Conservation (phyloP, 1,284 basidiomycete species). For the Marasmius sp. region DNA sequence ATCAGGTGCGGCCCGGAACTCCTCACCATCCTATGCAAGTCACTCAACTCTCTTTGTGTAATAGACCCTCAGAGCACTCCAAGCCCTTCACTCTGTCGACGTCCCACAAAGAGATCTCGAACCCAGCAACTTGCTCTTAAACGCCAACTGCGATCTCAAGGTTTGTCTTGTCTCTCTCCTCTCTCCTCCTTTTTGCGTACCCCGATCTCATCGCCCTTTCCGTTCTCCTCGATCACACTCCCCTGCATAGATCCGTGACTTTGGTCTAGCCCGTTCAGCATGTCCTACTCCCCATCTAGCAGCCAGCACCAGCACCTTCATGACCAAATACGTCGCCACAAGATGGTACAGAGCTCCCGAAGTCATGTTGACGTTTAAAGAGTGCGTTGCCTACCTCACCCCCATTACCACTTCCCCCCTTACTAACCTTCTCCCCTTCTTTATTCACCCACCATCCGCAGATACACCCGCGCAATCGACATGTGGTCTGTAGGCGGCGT, state of each 20-base stretch:
- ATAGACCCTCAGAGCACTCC: slow-evolving; percentile 85
- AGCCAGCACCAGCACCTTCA: slow-evolving; percentile 84
- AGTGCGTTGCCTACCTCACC: too few relatives aligned
- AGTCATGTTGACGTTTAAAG: slow-evolving; percentile 94
- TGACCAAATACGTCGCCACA: slow-evolving; percentile 95
- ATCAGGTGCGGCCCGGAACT: slow-evolving; percentile 68
- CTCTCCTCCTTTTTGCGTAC: too few relatives aligned
- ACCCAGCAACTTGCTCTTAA: slow-evolving; percentile 88
- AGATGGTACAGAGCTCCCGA: slow-evolving; percentile 95
- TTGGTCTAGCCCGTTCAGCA: slow-evolving; percentile 86
- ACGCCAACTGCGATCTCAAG: slow-evolving; percentile 95
- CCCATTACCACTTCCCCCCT: too few relatives aligned
- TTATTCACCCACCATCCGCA: too few relatives aligned
- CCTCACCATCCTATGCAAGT: slow-evolving; percentile 10
- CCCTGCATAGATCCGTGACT: slow-evolving; percentile 76
- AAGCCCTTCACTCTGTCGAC: slow-evolving; percentile 89
- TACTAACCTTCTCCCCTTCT: too few relatives aligned
- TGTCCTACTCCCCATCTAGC: slow-evolving; percentile 78
- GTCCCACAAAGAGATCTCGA: slow-evolving; percentile 90
- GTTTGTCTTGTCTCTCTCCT: slow-evolving; percentile 36
- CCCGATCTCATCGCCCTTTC: too few relatives aligned
- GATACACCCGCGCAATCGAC: slow-evolving; percentile 90
- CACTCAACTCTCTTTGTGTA: slow-evolving; percentile 13
- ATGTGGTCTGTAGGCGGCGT: slow-evolving; percentile 95
- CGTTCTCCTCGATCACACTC: slow-evolving; percentile 14